Evolutionary conservation across 2,329 filamentous ascomycete species (phyloP), one percentile per base, ranked within the genome.

Genomic region (Phialophora tarda): DNA sequence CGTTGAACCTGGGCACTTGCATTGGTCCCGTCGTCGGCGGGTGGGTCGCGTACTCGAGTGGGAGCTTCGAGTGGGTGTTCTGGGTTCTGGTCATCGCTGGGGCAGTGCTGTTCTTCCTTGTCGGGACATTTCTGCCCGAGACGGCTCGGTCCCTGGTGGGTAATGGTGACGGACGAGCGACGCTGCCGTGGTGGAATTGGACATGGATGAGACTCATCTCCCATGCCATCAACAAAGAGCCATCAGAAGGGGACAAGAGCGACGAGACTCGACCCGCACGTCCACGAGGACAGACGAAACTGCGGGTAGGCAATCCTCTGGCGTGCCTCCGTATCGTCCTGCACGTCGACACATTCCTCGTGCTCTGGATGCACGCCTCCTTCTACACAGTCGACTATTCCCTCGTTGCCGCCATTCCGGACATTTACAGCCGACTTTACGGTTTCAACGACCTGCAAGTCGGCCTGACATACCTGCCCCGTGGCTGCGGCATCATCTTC

Each of bases 21-120:
- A 67, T 85, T 8, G 83, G 82, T 0, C 84, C 84, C 0, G 78
- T 84, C 0, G 78, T 86, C 24, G 84, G 84, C 1, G 84, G 83
- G 5, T 74, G 34, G 66, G 69, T 74, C 14, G 71, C 71, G 2
- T 72, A 55, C 8, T 64, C 32, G 2, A 67, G 55, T 47, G 70
- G 69, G 1, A 65, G 64, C 26, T 71, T 65, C 30, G 50, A 66
- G 30, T 74, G 73, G 72, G 65, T 71, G 4, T 74, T 75, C 55
- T 74, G 71, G 71, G 64, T 59, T 11, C 58, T 75, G 58, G 60
- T 71, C 11, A 69, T 75, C n/a, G 34, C 71, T 11, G 71, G 71
- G 5, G 64, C 11, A 51, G 1, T 66, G 28, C 44, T 66, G 23
- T 48, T 62, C 14, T 21, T 59, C 48, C 34, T 57, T 6, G 32